phyloP scores from a whole-genome alignment of 2,329 filamentous ascomycete species.

The Fusarium lateritium region DNA sequence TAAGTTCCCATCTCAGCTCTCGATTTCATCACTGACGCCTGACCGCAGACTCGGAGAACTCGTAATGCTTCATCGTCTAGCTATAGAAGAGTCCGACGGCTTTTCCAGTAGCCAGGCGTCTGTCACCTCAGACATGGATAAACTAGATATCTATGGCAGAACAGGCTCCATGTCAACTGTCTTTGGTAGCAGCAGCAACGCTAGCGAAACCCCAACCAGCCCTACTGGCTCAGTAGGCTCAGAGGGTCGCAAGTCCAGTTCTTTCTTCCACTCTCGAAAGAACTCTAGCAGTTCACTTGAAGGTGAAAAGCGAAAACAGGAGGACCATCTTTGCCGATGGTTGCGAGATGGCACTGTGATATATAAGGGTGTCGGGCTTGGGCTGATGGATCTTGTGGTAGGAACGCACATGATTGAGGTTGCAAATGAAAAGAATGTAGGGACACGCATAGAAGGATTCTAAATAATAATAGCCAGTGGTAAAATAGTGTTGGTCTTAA shows the following conservation, averaged over 20 bases:
- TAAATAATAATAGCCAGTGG: slow-evolving; percentile 47
- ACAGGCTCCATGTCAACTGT: slow-evolving; percentile 60
- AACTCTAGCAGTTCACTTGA: slow-evolving; percentile 49
- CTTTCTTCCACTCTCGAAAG: slow-evolving; percentile 52
- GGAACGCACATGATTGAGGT: slow-evolving; percentile 71
- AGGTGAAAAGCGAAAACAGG: slow-evolving; percentile 59
- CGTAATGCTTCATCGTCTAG: slow-evolving; percentile 69
- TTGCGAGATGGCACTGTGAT: slow-evolving; percentile 74
- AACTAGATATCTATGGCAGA: slow-evolving; percentile 54
- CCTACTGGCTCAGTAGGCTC: slow-evolving; percentile 53
- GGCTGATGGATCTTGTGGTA: slow-evolving; percentile 76
- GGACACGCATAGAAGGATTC: slow-evolving; percentile 68
- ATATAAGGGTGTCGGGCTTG: slow-evolving; percentile 78
- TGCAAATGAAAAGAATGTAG: slow-evolving; percentile 69
- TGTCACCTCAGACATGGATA: slow-evolving; percentile 52
- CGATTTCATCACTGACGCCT: slow-evolving; percentile 24
- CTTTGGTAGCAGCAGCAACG: slow-evolving; percentile 47
- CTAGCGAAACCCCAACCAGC: slow-evolving; percentile 50
- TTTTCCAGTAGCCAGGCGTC: slow-evolving; percentile 50
- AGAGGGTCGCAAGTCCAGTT: slow-evolving; percentile 52
- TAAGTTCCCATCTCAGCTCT: slow-evolving; percentile 54
- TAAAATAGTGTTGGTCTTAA: slow-evolving; percentile 32
- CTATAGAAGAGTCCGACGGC: slow-evolving; percentile 58
- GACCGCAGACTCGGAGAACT: slow-evolving; percentile 80
- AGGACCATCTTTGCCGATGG: slow-evolving; percentile 69